Evolutionary conservation across 73 alveolate species (phyloP).

Genomic region (Loxodes magnus): DNA sequence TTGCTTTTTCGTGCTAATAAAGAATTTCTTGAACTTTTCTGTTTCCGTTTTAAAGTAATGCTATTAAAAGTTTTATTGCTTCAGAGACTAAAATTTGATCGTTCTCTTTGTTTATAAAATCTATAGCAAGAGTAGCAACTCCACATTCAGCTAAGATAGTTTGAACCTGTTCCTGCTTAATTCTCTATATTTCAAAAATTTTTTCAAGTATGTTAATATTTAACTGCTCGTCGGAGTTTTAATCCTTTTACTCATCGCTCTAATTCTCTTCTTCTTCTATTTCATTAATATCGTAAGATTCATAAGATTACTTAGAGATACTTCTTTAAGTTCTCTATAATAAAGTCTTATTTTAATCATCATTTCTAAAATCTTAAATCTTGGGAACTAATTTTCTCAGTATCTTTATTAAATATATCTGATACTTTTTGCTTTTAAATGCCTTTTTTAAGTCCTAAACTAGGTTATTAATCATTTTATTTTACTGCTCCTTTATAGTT

Average conservation of each 20-base stretch:
- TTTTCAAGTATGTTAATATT: no score
- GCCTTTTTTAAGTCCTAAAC: no score
- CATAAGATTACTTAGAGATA: background rate
- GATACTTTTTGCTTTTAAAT: background rate
- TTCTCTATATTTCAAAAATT: background rate
- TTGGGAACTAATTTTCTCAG: conserved; percentile 1
- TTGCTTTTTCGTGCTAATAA: no score
- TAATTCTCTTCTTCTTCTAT: background rate
- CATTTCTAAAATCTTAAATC: background rate
- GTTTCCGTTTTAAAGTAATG: conserved; percentile 2
- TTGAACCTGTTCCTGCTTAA: background rate
- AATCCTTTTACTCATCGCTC: no score
- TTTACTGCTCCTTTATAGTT: no score
- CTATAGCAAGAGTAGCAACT: background rate
- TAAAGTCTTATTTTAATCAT: background rate
- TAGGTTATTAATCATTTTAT: no score
- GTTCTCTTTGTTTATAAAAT: background rate
- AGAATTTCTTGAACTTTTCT: background rate
- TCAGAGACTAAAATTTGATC: background rate
- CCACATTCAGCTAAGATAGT: background rate
- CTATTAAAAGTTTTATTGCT: background rate
- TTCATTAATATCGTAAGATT: background rate
- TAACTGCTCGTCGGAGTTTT: no score
- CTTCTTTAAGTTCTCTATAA: background rate
- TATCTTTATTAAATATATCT: conserved; percentile 1